Conservation (phyloP, 108 stramenopile species). For the Skeletonema potamos region DNA sequence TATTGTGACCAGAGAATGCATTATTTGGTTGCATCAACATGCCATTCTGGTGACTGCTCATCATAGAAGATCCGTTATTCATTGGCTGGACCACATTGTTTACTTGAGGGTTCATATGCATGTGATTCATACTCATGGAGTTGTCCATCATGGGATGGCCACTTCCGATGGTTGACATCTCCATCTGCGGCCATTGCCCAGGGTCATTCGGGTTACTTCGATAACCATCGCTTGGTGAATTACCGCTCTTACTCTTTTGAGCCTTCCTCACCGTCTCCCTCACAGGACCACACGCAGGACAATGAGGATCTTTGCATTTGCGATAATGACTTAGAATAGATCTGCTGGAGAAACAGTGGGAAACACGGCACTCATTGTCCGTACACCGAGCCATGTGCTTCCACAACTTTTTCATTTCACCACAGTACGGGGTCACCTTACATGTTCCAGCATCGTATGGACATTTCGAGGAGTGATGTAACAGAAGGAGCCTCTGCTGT, state of each 20-base stretch:
- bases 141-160: constrained; percentile 17
- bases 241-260: constrained; percentile 27
- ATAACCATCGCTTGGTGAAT: constrained; percentile 7
- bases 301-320: constrained; percentile 96
- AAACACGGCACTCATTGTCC: constrained; percentile 92
- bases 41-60: constrained; percentile 3
- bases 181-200: constrained; percentile 5
- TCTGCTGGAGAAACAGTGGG: constrained; percentile 96
- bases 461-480: constrained; percentile 99
- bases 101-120: constrained; percentile 9
- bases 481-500: constrained; percentile 95
- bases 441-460: constrained; percentile 91
- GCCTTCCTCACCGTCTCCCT: constrained; percentile 91
- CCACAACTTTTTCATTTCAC: constrained; percentile 97
- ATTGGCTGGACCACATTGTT: constrained; percentile 7
- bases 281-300: constrained; percentile 98
- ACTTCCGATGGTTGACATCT: constrained; percentile 1
- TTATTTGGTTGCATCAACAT: constrained; percentile 1
- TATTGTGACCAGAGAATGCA: constrained; percentile 14
- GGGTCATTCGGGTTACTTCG: background rate
- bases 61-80: background rate
- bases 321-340: constrained; percentile 98
- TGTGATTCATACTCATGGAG: background rate
- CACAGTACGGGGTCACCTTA: constrained; percentile 96
- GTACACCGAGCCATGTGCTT: constrained; percentile 98